Evolutionary conservation across 2,329 filamentous ascomycete species (phyloP).

Genomic region (Pseudogymnoascus pannorum): DNA sequence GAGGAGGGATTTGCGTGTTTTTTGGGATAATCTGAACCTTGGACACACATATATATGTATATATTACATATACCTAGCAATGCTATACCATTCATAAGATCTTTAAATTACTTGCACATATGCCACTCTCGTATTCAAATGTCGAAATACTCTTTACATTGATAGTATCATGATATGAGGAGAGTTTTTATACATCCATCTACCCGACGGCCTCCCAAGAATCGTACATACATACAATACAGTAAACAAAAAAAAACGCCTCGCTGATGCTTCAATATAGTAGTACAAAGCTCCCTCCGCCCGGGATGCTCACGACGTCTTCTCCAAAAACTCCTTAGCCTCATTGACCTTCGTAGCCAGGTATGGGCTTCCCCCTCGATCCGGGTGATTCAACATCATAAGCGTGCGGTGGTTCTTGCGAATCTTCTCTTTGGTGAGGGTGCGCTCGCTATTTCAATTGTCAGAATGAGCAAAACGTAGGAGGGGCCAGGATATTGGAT

Average conservation of each 20-base stretch:
- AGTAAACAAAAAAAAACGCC: neutral
- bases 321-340: constrained; percentile 93
- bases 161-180: neutral
- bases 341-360: constrained; percentile 97
- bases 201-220: neutral
- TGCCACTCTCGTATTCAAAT: neutral
- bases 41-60: neutral
- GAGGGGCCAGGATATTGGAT: too few species aligned
- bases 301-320: constrained; percentile 33
- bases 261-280: constrained; percentile 8
- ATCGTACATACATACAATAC: neutral
- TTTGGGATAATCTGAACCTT: neutral
- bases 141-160: neutral
- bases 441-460: constrained; percentile 59
- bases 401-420: constrained; percentile 91
- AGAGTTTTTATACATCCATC: neutral
- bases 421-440: constrained; percentile 83
- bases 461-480: too few species aligned
- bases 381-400: constrained; percentile 97
- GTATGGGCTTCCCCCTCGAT: constrained; percentile 93
- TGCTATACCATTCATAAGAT: neutral
- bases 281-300: neutral
- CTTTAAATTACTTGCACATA: neutral
- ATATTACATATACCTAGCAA: constrained; percentile 1
- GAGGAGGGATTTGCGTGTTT: neutral